These are phyloP conservation scores for Tetrahymena elliotti DNA, from an alignment of 73 alveolate species.

Conservation along the genomic window DNA sequence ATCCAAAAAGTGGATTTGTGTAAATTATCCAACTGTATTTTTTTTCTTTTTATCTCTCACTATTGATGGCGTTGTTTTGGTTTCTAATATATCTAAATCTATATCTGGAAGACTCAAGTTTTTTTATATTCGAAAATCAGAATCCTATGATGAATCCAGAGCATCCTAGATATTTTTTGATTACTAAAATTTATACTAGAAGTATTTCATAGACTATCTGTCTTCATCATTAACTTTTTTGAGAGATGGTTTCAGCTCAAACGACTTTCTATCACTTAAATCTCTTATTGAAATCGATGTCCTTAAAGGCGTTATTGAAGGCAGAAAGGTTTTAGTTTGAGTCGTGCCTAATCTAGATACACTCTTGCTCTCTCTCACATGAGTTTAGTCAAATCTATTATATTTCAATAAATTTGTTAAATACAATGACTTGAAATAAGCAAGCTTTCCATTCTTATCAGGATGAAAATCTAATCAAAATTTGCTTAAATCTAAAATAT, in stretches of 20 bases:
- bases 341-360: neutral
- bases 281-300: neutral
- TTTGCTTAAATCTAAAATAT: neutral
- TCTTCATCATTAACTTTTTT: neutral
- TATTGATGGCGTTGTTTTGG: neutral
- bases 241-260: neutral
- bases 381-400: neutral
- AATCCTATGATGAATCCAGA: neutral
- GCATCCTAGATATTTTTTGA: neutral
- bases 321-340: neutral
- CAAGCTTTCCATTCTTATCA: neutral
- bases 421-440: neutral
- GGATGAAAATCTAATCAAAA: neutral
- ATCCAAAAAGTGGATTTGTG: neutral
- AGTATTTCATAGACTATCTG: neutral
- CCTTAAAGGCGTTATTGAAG: neutral
- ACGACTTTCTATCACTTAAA: neutral
- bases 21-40: neutral
- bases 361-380: neutral
- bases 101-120: neutral
- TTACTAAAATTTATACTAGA: neutral
- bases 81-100: neutral
- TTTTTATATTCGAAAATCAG: neutral
- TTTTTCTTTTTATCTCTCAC: neutral
- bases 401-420: neutral